Percentiles rank a stretch among this genome's conserved stretches.
These are phyloP conservation scores for Trametes villosa DNA, from an alignment of 768 basidiomycete species.

Conservation along the genomic window DNA sequence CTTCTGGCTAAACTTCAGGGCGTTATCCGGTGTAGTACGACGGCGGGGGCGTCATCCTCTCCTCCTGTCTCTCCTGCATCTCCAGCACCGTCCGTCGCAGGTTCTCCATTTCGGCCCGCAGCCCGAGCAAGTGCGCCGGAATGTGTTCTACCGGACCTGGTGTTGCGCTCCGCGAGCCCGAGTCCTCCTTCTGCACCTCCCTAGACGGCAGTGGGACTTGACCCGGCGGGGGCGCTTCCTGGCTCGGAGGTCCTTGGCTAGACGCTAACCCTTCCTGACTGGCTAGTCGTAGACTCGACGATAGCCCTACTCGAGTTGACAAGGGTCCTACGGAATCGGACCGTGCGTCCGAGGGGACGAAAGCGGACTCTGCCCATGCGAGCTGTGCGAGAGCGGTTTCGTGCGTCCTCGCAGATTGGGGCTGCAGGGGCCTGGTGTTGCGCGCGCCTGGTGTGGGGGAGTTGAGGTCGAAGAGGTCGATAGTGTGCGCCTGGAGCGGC, in stretches of 20 bases:
- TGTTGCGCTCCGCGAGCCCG: not conserved
- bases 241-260: too few species aligned
- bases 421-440: not conserved
- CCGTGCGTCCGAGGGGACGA: too few species aligned
- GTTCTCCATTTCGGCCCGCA: slow-evolving; percentile 37
- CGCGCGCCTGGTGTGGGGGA: not conserved
- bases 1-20: too few species aligned
- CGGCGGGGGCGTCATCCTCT: slow-evolving; percentile 29
- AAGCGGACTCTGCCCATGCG: slow-evolving; percentile 2
- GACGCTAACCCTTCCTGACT: too few species aligned
- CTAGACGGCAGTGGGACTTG: slow-evolving; percentile 9
- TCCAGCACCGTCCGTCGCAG: slow-evolving; percentile 32
- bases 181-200: not conserved
- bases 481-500: not conserved
- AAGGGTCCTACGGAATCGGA: not conserved
- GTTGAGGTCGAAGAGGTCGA: not conserved
- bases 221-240: too few species aligned
- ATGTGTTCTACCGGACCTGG: slow-evolving; percentile 12
- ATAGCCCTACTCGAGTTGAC: too few species aligned
- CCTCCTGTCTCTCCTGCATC: too few species aligned
- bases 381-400: slow-evolving; percentile 2
- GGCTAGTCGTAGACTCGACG: too few species aligned
- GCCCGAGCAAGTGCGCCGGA: slow-evolving; percentile 24
- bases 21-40: slow-evolving; percentile 26
- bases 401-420: not conserved